Evolutionary conservation across 768 basidiomycete species (phyloP), one percentile per base, ranked within the genome.

Genomic region (Guyanaporus albipodus): DNA sequence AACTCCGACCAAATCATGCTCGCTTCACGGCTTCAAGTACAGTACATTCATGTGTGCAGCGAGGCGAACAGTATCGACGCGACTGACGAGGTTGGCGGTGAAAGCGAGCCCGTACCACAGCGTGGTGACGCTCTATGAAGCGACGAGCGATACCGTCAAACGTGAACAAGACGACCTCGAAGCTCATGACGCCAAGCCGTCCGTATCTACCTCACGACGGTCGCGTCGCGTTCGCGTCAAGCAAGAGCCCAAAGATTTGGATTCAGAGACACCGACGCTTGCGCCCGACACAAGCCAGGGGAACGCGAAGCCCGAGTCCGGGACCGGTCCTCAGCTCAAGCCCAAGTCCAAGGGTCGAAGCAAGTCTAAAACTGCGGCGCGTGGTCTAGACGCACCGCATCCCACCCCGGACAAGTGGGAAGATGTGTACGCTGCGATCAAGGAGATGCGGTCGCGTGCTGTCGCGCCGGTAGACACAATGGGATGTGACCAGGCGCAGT

Each of bases 381-480:
- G 76, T 47, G 61, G 72, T 1, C 66, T 90, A 18, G 74, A 65
- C 3, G 70, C 64, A 0, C 82, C 89, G 0, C 87, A 91, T 55
- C 80, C 85, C 0, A 71, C 79, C 2, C 91, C 90, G 8, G 61
- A 64, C 24, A 61, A 67, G 31, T 93, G 91, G 90, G 66, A 68
- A 33, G 80, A 88, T 50, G 74, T 73, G 4, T 94, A 91, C 57
- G 75, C 76, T 23, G 67, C 75, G 1, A 91, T 93, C 37, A 82
- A 83, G 57, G 73, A 74, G 41, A 93, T 93, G 90, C 77, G 90
- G 17, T 69, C 80, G 17, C 71, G 71, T 10, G 77, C 84, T 19
- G 69, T 78, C 0, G 93, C 94, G 0, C 92, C 95, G 0, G 95
- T 96, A 1, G 95, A 98, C 59, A 88, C 85, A 0, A 90, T 93